Evolutionary conservation across 768 basidiomycete species (phyloP).

Genomic region (Boletus insuetus): DNA sequence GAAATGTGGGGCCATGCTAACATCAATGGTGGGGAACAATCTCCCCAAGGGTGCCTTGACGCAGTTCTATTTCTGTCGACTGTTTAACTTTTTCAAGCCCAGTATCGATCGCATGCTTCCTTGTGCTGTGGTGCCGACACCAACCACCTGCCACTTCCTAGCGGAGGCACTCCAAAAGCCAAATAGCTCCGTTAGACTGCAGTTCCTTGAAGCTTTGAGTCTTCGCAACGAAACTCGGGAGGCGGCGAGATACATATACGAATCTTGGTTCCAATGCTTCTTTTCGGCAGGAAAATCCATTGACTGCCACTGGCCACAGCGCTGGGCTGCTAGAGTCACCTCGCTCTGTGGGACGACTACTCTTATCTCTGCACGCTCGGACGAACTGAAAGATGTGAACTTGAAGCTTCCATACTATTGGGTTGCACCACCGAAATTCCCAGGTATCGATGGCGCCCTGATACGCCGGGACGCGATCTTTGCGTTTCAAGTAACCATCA

Average conservation of each 20-base stretch:
- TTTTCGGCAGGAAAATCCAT: neutral
- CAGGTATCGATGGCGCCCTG: neutral
- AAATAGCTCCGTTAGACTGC: neutral
- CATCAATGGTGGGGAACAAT: too few relatives aligned
- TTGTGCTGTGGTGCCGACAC: neutral
- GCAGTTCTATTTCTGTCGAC: neutral
- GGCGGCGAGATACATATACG: neutral
- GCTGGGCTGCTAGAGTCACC: neutral
- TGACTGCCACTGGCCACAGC: neutral
- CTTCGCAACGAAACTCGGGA: neutral
- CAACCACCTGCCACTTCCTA: neutral
- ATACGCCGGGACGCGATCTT: neutral
- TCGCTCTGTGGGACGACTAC: neutral
- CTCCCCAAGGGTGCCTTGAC: neutral
- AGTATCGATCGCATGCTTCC: accelerated
- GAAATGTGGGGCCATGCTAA: neutral
- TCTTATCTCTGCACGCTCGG: neutral
- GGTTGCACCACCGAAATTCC: neutral
- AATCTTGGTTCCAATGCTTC: neutral
- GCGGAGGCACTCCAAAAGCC: neutral
- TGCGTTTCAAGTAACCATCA: neutral
- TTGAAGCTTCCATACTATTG: neutral
- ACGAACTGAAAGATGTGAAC: neutral
- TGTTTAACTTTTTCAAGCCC: accelerated
- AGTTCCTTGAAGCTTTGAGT: neutral